Percentiles rank a stretch among this genome's conserved stretches.
Evolutionary conservation across 345 rosid species (phyloP).

Genomic region (Geranium rotundifolium): DNA sequence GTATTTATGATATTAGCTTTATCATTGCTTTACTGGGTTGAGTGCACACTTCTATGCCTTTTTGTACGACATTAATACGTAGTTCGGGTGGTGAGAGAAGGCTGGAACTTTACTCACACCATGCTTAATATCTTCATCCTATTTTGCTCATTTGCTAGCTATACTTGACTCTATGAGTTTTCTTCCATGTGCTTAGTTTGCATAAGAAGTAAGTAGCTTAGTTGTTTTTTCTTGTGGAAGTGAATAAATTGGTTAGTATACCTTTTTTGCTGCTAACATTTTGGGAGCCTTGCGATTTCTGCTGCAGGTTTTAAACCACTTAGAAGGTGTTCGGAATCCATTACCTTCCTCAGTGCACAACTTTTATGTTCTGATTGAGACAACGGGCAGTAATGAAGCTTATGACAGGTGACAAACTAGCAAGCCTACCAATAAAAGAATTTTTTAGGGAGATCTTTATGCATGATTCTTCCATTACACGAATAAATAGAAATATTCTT

Average conservation of each 20-base stretch:
- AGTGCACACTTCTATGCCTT: too few species aligned
- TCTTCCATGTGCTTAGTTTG: neutral
- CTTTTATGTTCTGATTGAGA: slow-evolving; percentile 83
- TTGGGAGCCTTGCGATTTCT: slow-evolving; percentile 1
- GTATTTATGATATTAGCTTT: too few species aligned
- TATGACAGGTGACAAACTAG: slow-evolving; percentile 39
- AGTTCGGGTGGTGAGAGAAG: too few species aligned
- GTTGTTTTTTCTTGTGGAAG: too few species aligned
- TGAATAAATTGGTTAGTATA: neutral
- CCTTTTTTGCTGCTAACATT: neutral
- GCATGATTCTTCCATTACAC: too few species aligned
- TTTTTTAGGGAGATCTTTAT: neutral
- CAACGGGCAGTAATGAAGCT: slow-evolving; percentile 70
- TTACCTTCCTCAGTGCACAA: slow-evolving; percentile 55
- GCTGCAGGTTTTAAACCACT: slow-evolving; percentile 54
- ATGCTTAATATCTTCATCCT: too few species aligned
- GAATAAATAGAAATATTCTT: too few species aligned
- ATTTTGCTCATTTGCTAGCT: neutral
- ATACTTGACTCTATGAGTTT: neutral
- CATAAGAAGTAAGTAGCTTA: neutral
- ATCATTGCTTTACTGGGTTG: too few species aligned
- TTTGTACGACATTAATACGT: too few species aligned
- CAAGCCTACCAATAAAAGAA: neutral
- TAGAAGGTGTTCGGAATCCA: slow-evolving; percentile 87
- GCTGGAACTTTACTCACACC: too few species aligned